Evolutionary conservation across 1,284 basidiomycete species (phyloP), one percentile per base, ranked within the genome.

Genomic region (Sutorius eximius): DNA sequence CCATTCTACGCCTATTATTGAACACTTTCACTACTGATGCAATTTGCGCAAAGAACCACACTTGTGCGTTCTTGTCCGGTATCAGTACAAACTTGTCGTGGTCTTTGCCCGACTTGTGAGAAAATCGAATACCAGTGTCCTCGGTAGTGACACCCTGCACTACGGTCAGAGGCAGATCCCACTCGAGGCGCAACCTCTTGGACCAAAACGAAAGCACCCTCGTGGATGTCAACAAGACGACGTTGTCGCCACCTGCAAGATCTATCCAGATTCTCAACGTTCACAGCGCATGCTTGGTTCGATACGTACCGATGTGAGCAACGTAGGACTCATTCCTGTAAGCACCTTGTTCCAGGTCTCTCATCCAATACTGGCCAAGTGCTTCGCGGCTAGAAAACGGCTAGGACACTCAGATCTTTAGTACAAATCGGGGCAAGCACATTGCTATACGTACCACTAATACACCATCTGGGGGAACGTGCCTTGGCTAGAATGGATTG

Each of bases 311-410:
- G 55, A 96, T 87, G 68, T 98, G 95, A 8, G 95, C 95, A 44
- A 98, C 90, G 68, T 98, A 99, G 46, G 77, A 76, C 66, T 98
- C 95, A 62, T 82, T 78, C 60, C 93, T 83, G 72, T 89, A 95
- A 36, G 83, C 78, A 16, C 95, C 95, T 57, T 92, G 85, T 63
- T 95, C 91, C 24, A 98, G 76, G 67, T 97, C 95, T 80, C 80
- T 84, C 79, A 99, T 87, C 97, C 97, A 99, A 65, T 89, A 93
- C 71, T 99, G 97, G 6, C 97, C 97, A 4, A 94, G 76, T 0
- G 96, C 93, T 70, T 98, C 95, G 9, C 94, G 86, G 32, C 84
- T 81, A 48, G 89, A 90, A 74, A 92, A 99, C 1, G 95, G 84
- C 89, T 95, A 61, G 36, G 27, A 57, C 46, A 43, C 36, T 45